These are phyloP conservation scores for Pseudogymnoascus sp. DNA, from an alignment of 2,329 filamentous ascomycete genomes.

Conservation along the genomic window DNA sequence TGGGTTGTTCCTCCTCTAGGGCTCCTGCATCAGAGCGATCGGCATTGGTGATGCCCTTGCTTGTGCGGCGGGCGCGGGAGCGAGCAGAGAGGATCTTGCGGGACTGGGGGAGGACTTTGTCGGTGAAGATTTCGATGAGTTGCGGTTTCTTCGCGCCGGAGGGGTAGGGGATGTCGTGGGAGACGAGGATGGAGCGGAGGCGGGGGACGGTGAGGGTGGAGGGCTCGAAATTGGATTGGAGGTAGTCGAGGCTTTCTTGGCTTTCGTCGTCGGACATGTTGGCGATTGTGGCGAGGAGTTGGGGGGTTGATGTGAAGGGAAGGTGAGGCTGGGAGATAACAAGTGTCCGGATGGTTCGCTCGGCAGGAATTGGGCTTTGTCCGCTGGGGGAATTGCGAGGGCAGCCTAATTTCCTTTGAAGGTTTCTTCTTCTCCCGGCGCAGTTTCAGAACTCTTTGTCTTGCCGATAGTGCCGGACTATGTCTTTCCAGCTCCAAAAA, in stretches of 20 bases:
- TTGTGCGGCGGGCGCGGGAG: conserved; percentile 74
- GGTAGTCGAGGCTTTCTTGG: conserved; percentile 62
- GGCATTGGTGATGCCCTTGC: conserved; percentile 69
- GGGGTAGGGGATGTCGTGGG: conserved; percentile 77
- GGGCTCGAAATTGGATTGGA: conserved; percentile 80
- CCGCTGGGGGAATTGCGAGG: not conserved
- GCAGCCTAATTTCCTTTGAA: not conserved
- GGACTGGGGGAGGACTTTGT: conserved; percentile 69
- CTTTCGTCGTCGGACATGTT: not conserved
- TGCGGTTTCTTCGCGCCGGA: conserved; percentile 86
- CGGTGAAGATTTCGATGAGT: conserved; percentile 74
- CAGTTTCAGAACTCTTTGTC: not conserved
- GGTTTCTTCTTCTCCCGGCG: not conserved
- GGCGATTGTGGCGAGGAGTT: not conserved
- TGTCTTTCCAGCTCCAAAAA: not conserved
- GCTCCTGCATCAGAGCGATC: conserved; percentile 55
- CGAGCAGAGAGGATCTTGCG: conserved; percentile 66
- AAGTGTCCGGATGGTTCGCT: not conserved
- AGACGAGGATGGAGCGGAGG: conserved; percentile 82
- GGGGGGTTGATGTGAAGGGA: not conserved
- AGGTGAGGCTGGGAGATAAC: not conserved
- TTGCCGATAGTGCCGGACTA: not conserved
- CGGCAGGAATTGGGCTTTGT: not conserved
- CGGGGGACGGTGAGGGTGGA: conserved; percentile 75
- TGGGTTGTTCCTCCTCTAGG: conserved; percentile 49